Conservation (phyloP, 2,329 filamentous ascomycete species). For the Botryotinia globosa region DNA sequence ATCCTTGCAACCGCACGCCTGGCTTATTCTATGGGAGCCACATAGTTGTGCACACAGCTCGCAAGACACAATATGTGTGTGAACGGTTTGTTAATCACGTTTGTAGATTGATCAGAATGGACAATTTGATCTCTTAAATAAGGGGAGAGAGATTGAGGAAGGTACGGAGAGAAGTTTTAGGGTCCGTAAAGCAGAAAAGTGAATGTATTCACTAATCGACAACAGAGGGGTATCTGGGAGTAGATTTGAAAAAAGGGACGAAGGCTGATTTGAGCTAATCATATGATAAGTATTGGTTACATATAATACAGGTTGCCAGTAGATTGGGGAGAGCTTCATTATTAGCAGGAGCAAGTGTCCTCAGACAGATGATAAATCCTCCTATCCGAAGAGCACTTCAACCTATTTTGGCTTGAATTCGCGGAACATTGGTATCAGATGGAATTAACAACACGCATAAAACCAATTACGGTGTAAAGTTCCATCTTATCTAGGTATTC, state of each 20-base stretch:
- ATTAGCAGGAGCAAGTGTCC: not conserved
- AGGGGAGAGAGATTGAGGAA: fast-evolving
- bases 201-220: not conserved
- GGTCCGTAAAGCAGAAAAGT: not conserved
- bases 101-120: fast-evolving
- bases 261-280: no score
- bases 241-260: no score
- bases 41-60: not conserved
- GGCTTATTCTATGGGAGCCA: not conserved
- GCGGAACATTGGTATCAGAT: fast-evolving
- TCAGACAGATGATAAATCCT: not conserved
- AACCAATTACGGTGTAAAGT: no score
- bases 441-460: no score
- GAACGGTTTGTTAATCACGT: not conserved
- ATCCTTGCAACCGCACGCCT: not conserved
- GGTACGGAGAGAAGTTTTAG: fast-evolving
- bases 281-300: no score
- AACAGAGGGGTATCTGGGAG: no score
- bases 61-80: not conserved
- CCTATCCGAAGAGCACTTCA: not conserved
- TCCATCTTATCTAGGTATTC: not conserved
- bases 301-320: not conserved
- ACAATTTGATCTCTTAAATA: fast-evolving
- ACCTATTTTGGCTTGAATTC: no score
- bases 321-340: not conserved